Evolutionary conservation across 2,329 filamentous ascomycete genomes (phyloP), one percentile per base, ranked within the genome.

Genomic region (Colletotrichum tabaci): DNA sequence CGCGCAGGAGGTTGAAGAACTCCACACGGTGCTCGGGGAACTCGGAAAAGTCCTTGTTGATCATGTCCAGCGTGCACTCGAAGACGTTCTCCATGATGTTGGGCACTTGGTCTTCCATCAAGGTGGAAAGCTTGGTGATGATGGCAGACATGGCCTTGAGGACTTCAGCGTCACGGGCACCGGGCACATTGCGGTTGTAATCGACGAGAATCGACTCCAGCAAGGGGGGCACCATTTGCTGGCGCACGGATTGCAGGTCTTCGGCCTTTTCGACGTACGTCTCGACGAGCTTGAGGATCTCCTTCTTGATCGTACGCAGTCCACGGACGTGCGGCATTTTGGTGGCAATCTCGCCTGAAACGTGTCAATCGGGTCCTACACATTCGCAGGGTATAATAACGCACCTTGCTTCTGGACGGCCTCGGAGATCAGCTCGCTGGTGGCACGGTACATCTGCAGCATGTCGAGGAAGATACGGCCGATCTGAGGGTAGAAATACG

Each of bases 11-110:
- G 83, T 98, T 98, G 89, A 99, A 99, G 84, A 99, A 99, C 82
- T 98, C 96, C n/a, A 99, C 96, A 69, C 97, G 93, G 81, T 99
- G 96, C 82, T 99, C 96, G 0, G 96, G 96, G 82, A 97, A 99
- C 80, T 99, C 96, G 57, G 97, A 98, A 83, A 99, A 99, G 83
- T 99, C 96, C 85, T 99, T 99, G 90, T 98, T 99, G 85, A 99
- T 99, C 96, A 99, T 99, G 78, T 98, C 95, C 67, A 99, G 87
- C 3, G 96, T 99, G 86, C 96, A 98, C 83, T 98, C 96, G 78
- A 99, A 99, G 35, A 99, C 94, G 76, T 96, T 97, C 82, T 98
- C 95, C 94, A 99, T 98, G 79, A 99, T 98, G 60, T 92, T 92
- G 12, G 96, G 95, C 53, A 99, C 94, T 83, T 98, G 96, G 80